These are phyloP conservation scores for Gillenia trifoliata DNA, from an alignment of 306 rosid genomes.

Conservation along the genomic window DNA sequence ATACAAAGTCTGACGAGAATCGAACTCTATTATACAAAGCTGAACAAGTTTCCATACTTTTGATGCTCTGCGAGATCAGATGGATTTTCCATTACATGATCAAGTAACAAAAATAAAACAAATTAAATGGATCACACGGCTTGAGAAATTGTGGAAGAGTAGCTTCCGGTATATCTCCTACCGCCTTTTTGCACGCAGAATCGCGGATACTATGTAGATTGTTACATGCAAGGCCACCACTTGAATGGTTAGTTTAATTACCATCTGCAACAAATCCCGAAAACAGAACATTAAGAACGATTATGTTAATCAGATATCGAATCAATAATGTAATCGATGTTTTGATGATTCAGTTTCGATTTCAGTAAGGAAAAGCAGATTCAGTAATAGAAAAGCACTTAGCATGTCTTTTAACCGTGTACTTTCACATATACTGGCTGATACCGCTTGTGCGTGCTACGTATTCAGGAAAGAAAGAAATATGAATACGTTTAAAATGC, in stretches of 20 bases:
- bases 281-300: neutral
- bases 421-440: too few relatives aligned
- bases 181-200: neutral
- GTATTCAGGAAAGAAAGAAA: too few relatives aligned
- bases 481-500: too few relatives aligned
- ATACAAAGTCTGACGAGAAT: neutral
- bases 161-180: neutral
- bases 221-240: neutral
- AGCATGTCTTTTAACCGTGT: too few relatives aligned
- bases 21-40: slow-evolving; percentile 8
- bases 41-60: neutral
- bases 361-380: too few relatives aligned
- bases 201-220: neutral
- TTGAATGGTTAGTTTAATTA: neutral
- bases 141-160: neutral
- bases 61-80: slow-evolving; percentile 1
- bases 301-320: neutral
- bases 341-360: neutral
- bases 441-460: too few relatives aligned
- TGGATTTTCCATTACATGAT: slow-evolving; percentile 12
- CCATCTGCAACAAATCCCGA: slow-evolving; percentile 15
- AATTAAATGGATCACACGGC: neutral
- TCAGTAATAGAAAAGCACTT: too few relatives aligned
- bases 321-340: neutral
- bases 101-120: neutral